Conservation (phyloP, 306 rosid genomes). For the Rosa lucieae region DNA sequence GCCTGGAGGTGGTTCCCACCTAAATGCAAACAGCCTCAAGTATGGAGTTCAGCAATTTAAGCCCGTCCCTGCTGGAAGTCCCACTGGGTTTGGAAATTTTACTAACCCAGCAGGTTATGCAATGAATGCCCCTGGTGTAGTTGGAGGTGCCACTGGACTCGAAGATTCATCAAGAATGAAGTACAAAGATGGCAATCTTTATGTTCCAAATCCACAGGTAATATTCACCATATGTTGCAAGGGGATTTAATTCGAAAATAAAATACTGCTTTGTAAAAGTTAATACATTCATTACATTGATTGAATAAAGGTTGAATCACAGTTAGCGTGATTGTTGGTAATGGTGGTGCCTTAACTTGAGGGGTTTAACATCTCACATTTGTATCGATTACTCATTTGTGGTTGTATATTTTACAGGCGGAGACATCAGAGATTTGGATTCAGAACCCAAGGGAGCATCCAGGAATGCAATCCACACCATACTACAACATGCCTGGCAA, state of each 20-base stretch:
- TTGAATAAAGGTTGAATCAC: not conserved
- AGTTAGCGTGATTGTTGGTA: not conserved
- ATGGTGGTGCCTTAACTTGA: not conserved
- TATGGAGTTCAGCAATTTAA: constrained; percentile 94
- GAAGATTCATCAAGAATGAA: constrained; percentile 94
- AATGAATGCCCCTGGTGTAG: constrained; percentile 78
- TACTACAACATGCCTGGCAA: constrained; percentile 90
- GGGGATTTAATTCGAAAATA: not conserved
- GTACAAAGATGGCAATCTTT: constrained; percentile 86
- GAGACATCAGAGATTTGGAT: constrained; percentile 98
- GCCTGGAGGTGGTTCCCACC: constrained; percentile 92
- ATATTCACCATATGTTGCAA: not conserved
- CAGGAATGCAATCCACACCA: constrained; percentile 77
- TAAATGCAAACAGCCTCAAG: constrained; percentile 80
- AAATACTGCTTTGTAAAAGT: not conserved
- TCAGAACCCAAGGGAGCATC: constrained; percentile 88
- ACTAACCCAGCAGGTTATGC: constrained; percentile 82
- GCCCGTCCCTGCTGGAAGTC: constrained; percentile 83
- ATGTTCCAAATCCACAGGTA: constrained; percentile 96
- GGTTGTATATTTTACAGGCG: constrained; percentile 45
- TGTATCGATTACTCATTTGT: not conserved
- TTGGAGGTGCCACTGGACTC: constrained; percentile 72
- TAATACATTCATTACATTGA: not conserved
- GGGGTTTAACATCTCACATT: not conserved
- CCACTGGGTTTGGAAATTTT: constrained; percentile 83